phyloP scores from a whole-genome alignment of 768 basidiomycete genomes.

The Dacryopinax spathularia region DNA sequence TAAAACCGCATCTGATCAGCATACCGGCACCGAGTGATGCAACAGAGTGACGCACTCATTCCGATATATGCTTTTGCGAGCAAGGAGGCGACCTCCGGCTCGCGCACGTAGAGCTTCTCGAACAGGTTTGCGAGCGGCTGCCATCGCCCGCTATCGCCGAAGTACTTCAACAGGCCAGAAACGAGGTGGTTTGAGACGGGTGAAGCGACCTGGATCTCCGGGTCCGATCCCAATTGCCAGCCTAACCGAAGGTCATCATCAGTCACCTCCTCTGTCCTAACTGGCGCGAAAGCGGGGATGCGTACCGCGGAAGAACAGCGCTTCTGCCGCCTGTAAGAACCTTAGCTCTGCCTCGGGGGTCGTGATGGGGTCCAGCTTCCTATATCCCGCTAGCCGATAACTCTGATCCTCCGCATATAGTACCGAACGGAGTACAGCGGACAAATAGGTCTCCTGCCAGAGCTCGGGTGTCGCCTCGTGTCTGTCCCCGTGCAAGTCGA shows the following conservation, averaged over 20 bases:
- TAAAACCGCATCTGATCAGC: constrained; percentile 21
- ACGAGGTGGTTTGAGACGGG: constrained; percentile 93
- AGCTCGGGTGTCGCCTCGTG: constrained; percentile 83
- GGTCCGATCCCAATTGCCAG: constrained; percentile 97
- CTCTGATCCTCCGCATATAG: constrained; percentile 92
- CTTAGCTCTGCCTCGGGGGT: constrained; percentile 74
- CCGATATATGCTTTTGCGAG: constrained; percentile 85
- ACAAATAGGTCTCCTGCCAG: constrained; percentile 96
- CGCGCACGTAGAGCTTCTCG: constrained; percentile 71
- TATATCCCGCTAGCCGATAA: constrained; percentile 81
- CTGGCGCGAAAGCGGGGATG: not conserved
- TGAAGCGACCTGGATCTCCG: constrained; percentile 96
- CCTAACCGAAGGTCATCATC: constrained; percentile 32
- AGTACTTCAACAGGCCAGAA: constrained; percentile 90
- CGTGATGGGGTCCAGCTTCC: constrained; percentile 90
- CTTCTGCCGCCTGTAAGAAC: constrained; percentile 83
- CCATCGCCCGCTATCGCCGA: constrained; percentile 77
- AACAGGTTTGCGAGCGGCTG: constrained; percentile 86
- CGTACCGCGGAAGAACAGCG: constrained; percentile 70
- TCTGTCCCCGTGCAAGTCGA: constrained; percentile 86
- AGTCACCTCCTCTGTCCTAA: too few species aligned
- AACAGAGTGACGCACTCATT: constrained; percentile 59
- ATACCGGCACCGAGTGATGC: not conserved
- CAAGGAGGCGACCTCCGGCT: constrained; percentile 79
- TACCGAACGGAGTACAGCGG: constrained; percentile 78